Evolutionary conservation across 345 rosid species (phyloP).

Genomic region (Syzygium grande): DNA sequence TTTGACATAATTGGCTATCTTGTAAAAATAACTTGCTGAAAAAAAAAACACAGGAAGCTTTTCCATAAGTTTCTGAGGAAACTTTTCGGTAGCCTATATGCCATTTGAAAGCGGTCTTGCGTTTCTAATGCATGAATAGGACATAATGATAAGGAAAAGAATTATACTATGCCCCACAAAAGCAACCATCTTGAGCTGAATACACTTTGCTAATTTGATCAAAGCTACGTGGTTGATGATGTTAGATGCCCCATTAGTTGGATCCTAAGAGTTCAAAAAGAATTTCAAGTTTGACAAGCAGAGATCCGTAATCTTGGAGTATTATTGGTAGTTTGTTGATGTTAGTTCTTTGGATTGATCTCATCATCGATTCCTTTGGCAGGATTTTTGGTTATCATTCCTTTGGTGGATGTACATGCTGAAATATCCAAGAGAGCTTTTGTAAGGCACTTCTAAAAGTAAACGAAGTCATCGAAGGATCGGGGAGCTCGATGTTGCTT

Average conservation of each 20-base stretch:
- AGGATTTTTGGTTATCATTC: background rate
- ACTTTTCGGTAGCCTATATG: too few species aligned
- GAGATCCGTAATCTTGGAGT: fast-evolving
- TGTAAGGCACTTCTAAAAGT: fast-evolving
- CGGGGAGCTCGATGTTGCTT: background rate
- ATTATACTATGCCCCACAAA: too few species aligned
- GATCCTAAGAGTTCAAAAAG: background rate
- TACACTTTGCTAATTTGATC: background rate
- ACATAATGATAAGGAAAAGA: too few species aligned
- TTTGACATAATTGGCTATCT: too few species aligned
- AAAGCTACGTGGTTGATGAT: background rate
- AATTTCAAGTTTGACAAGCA: background rate
- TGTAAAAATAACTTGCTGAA: too few species aligned
- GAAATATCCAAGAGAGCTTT: background rate
- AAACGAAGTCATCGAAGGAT: background rate
- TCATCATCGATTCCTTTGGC: background rate
- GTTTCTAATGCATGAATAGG: background rate
- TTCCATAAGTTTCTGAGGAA: too few species aligned
- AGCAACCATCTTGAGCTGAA: background rate
- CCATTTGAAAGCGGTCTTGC: background rate
- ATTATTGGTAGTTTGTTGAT: background rate
- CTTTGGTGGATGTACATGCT: background rate
- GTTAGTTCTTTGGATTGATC: background rate
- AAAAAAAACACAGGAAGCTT: too few species aligned
- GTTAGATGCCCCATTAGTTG: background rate